Evolutionary conservation across 805 yeast genomes (phyloP).

Genomic region (Pachysolen tannophilus): DNA sequence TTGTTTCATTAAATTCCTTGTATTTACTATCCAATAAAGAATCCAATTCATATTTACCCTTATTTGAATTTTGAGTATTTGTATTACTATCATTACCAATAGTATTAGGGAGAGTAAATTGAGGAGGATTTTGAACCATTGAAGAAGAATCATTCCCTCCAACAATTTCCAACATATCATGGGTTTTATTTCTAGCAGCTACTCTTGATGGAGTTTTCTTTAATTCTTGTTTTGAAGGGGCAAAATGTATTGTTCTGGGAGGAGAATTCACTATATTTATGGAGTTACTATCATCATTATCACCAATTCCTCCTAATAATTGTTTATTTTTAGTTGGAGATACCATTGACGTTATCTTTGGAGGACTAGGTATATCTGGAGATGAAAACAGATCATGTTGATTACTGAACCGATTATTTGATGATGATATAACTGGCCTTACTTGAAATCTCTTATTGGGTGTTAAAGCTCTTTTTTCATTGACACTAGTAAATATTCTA

Average conservation of each 20-base stretch:
- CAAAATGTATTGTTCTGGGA: constrained; percentile 8
- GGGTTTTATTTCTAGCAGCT: constrained; percentile 2
- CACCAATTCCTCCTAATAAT: not conserved
- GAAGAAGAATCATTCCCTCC: constrained; percentile 6
- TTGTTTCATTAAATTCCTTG: constrained; percentile 5
- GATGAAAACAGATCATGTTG: too few relatives aligned
- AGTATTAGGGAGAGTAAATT: constrained; percentile 2
- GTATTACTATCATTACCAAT: not conserved
- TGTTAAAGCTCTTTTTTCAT: too few relatives aligned
- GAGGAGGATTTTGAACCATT: constrained; percentile 5
- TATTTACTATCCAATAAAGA: constrained; percentile 5
- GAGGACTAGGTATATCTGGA: too few relatives aligned
- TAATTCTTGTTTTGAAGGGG: not conserved
- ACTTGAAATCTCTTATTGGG: constrained; percentile 8
- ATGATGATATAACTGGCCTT: too few relatives aligned
- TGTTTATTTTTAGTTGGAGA: not conserved
- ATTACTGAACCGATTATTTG: too few relatives aligned
- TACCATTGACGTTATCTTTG: too few relatives aligned
- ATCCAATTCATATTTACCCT: constrained; percentile 5
- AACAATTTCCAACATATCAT: constrained; percentile 6
- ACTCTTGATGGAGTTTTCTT: constrained; percentile 4
- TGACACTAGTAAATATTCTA: too few relatives aligned
- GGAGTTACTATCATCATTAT: not conserved
- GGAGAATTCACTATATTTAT: too few relatives aligned
- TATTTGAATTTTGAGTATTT: not conserved